Conservation (phyloP, 768 basidiomycete species). For the Boletus vermiculosoides region DNA sequence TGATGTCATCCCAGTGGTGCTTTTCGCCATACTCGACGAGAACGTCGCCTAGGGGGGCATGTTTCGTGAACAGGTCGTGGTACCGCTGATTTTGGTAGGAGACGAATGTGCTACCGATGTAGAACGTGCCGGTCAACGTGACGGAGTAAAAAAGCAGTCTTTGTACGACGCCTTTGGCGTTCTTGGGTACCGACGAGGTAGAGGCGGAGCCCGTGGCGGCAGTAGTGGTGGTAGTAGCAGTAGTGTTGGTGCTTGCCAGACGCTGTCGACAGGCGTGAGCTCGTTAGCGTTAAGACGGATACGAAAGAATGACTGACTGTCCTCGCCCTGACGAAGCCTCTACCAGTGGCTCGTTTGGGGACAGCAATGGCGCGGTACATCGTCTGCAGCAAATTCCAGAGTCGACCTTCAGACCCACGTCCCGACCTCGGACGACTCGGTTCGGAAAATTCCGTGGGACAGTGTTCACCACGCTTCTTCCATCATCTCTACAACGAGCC, state of each 20-base stretch:
- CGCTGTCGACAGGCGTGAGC: conserved; percentile 40
- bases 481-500: too few species aligned
- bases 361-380: conserved; percentile 59
- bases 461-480: too few species aligned
- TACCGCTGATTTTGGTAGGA: conserved; percentile 77
- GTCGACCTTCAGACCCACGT: neutral
- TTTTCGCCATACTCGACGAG: conserved; percentile 82
- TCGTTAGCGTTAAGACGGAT: too few species aligned
- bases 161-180: conserved; percentile 55
- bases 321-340: conserved; percentile 51
- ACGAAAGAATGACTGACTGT: conserved; percentile 42
- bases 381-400: conserved; percentile 5
- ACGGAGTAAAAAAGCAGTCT: conserved; percentile 67
- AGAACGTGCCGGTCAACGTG: conserved; percentile 71
- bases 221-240: conserved; percentile 35
- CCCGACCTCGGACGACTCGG: neutral
- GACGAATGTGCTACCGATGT: conserved; percentile 75
- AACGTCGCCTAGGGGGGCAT: conserved; percentile 73
- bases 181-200: conserved; percentile 39
- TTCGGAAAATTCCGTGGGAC: conserved; percentile 3
- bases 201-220: conserved; percentile 14
- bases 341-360: conserved; percentile 49
- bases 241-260: conserved; percentile 55
- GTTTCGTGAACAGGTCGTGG: conserved; percentile 81
- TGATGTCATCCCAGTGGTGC: conserved; percentile 75